These are phyloP conservation scores for Cystoderma amianthinum DNA, from an alignment of 768 basidiomycete species.

Conservation along the genomic window DNA sequence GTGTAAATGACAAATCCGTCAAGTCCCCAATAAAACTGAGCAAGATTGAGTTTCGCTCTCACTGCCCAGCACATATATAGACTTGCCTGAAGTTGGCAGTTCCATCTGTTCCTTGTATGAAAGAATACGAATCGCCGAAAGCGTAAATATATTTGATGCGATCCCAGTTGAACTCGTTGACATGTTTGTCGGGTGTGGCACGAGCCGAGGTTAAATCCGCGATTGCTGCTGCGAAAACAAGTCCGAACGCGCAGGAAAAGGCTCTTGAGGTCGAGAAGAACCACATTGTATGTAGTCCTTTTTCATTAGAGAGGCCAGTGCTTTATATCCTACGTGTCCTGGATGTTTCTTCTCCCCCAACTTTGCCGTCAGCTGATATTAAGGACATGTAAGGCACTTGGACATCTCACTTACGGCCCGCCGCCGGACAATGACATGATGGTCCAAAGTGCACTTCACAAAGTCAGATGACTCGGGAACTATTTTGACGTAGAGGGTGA, in stretches of 20 bases:
- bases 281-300: background rate
- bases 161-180: conserved; percentile 31
- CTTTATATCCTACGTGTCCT: background rate
- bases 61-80: background rate
- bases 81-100: conserved; percentile 42
- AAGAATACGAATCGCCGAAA: conserved; percentile 52
- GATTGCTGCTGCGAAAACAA: background rate
- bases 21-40: conserved; percentile 39
- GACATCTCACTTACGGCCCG: background rate
- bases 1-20: conserved; percentile 31
- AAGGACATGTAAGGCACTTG: background rate
- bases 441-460: background rate
- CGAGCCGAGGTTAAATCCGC: too few species aligned
- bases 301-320: background rate
- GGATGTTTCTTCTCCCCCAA: background rate
- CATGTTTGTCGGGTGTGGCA: too few species aligned
- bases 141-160: conserved; percentile 37
- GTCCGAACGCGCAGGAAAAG: background rate
- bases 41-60: background rate
- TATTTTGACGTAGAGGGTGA: background rate
- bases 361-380: background rate
- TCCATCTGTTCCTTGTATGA: conserved; percentile 42
- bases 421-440: background rate
- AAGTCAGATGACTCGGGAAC: background rate
- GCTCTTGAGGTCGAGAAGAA: background rate